A percentile compares a stretch with the other conserved stretches of the same genome.
Evolutionary conservation across 2,329 filamentous ascomycete species (phyloP).

Genomic region (Fusarium euwallaceae): DNA sequence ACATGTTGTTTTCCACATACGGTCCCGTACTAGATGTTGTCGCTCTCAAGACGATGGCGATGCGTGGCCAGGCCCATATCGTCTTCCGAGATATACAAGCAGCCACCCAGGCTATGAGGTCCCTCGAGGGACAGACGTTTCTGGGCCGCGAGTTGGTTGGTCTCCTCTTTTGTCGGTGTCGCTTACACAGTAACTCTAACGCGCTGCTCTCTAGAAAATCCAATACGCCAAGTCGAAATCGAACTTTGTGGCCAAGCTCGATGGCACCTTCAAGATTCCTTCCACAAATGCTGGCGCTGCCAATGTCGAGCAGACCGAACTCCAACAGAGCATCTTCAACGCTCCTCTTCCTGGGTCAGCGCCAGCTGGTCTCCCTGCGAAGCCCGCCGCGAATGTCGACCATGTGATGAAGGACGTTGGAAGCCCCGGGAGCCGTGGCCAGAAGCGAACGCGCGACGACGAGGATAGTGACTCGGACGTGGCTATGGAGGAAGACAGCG

Average conservation of each 20-base stretch:
- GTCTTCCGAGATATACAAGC: constrained; percentile 90
- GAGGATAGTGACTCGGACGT: constrained; percentile 77
- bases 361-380: constrained; percentile 60
- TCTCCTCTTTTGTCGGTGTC: constrained; percentile 29
- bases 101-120: constrained; percentile 94
- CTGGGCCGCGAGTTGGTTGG: constrained; percentile 87
- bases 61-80: constrained; percentile 96
- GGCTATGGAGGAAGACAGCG: constrained; percentile 78
- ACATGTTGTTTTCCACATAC: constrained; percentile 94
- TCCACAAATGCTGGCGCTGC: constrained; percentile 63
- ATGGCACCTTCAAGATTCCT: constrained; percentile 87
- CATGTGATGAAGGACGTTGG: constrained; percentile 64
- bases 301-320: constrained; percentile 75
- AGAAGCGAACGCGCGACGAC: constrained; percentile 78
- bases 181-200: constrained; percentile 12
- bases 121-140: constrained; percentile 87
- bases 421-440: constrained; percentile 68
- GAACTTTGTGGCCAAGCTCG: constrained; percentile 88
- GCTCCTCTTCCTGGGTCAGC: constrained; percentile 68
- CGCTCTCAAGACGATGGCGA: constrained; percentile 87
- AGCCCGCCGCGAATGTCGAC: constrained; percentile 63
- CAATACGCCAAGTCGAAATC: constrained; percentile 92
- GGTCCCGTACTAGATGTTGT: constrained; percentile 93
- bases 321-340: constrained; percentile 86
- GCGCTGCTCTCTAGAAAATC: constrained; percentile 75